Conservation (phyloP, 345 rosid genomes). For the Erysimum cheiranthoides region DNA sequence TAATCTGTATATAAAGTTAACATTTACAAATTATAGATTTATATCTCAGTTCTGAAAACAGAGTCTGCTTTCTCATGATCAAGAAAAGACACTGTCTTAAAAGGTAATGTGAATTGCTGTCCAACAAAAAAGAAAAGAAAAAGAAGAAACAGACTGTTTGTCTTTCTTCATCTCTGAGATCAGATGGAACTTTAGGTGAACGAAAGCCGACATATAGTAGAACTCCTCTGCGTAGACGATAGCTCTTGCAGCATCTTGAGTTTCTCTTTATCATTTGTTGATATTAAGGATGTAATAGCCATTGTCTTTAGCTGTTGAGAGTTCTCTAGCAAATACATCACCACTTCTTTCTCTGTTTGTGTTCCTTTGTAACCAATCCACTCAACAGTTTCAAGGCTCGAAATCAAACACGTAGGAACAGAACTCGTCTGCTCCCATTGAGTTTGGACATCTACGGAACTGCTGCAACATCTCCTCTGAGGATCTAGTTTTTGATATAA, state of each 20-base stretch:
- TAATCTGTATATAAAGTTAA: no score
- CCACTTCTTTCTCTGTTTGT: not conserved
- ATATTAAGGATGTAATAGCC: not conserved
- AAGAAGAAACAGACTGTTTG: no score
- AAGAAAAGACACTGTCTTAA: no score
- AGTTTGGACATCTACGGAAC: not conserved
- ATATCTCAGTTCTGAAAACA: no score
- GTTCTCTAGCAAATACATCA: conserved; percentile 18
- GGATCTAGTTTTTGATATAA: no score
- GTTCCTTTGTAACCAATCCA: conserved; percentile 2
- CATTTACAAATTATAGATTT: no score
- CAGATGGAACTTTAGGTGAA: not conserved
- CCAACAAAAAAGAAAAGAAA: no score
- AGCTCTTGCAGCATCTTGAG: not conserved
- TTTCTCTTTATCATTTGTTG: not conserved
- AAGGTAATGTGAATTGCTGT: no score
- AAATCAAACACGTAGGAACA: conserved; percentile 16
- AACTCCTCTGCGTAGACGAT: not conserved
- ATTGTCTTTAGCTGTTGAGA: not conserved
- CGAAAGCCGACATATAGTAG: conserved; percentile 3
- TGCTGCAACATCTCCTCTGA: not conserved
- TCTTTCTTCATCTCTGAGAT: no score
- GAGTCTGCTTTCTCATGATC: no score
- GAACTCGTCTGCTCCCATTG: conserved; percentile 16
- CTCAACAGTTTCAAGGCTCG: conserved; percentile 8